These are phyloP conservation scores for Talaromyces atroroseus DNA, from an alignment of 2,329 filamentous ascomycete species.

Conservation along the genomic window DNA sequence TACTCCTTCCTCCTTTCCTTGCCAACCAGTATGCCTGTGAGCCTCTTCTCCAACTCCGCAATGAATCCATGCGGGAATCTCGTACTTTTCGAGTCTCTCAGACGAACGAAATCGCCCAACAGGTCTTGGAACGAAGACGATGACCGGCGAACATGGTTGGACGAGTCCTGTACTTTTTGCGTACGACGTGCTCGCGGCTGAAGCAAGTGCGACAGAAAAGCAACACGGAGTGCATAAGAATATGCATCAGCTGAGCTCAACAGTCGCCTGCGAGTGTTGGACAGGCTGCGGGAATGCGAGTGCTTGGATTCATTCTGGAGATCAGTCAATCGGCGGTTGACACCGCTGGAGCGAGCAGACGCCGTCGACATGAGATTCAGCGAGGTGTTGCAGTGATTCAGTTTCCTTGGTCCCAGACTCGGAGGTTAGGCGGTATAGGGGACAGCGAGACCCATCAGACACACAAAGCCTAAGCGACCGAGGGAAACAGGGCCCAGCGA, in stretches of 20 bases:
- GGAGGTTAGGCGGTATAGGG: constrained; percentile 4
- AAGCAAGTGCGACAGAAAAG: constrained; percentile 87
- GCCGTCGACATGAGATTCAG: constrained; percentile 42
- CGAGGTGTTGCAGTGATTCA: constrained; percentile 19
- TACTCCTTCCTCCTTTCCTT: constrained; percentile 81
- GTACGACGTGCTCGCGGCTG: constrained; percentile 85
- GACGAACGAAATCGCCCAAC: constrained; percentile 75
- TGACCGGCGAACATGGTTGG: constrained; percentile 61
- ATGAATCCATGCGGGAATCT: constrained; percentile 68
- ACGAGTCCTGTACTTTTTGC: constrained; percentile 69
- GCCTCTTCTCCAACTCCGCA: constrained; percentile 66
- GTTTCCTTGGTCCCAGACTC: constrained; percentile 30
- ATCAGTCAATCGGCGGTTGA: constrained; percentile 44
- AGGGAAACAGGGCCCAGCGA: neutral
- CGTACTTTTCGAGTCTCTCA: constrained; percentile 63
- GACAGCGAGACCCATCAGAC: constrained; percentile 15
- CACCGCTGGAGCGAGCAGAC: constrained; percentile 40
- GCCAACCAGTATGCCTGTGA: constrained; percentile 74
- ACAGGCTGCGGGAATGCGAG: constrained; percentile 40
- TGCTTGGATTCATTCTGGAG: constrained; percentile 39
- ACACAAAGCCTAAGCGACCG: neutral
- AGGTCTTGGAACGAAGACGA: constrained; percentile 72
- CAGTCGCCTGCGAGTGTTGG: constrained; percentile 37
- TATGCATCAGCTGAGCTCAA: constrained; percentile 71
- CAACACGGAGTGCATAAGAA: constrained; percentile 81